Percentiles rank a stretch among this genome's conserved stretches.
Evolutionary conservation across 83 land plant species (phyloP).

Genomic region (Picea engelmannii): DNA sequence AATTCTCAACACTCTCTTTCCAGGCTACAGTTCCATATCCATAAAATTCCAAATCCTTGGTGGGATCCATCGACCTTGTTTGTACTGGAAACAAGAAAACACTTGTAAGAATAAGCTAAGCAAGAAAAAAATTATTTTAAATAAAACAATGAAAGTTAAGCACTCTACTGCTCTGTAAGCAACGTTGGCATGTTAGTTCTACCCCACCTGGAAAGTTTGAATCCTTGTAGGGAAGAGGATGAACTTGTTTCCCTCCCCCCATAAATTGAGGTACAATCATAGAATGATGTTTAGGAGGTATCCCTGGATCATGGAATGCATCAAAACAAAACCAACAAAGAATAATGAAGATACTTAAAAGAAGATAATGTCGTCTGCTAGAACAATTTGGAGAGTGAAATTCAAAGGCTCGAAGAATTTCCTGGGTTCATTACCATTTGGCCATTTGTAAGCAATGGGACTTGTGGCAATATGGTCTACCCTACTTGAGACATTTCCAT

Average conservation of each 20-base stretch:
- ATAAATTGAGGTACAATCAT: slow-evolving; percentile 22
- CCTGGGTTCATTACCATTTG: slow-evolving; percentile 39
- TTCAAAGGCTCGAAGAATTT: neutral
- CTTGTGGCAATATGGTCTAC: slow-evolving; percentile 23
- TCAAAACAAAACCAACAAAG: slow-evolving; percentile 26
- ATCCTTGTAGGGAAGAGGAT: slow-evolving; percentile 45
- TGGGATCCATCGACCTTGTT: too few species aligned
- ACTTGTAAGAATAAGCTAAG: too few species aligned
- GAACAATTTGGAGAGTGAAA: neutral
- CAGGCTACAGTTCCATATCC: too few species aligned
- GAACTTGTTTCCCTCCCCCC: slow-evolving; percentile 45
- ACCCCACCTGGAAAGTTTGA: too few species aligned
- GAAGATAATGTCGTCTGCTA: neutral
- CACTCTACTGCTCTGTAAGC: too few species aligned
- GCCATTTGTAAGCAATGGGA: slow-evolving; percentile 50
- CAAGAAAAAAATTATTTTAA: too few species aligned
- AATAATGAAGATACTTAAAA: neutral
- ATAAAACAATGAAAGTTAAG: too few species aligned
- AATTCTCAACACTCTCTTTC: too few species aligned
- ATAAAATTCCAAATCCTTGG: too few species aligned
- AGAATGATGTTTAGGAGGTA: slow-evolving; percentile 72
- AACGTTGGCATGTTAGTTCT: too few species aligned
- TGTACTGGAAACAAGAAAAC: too few species aligned
- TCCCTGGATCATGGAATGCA: slow-evolving; percentile 46
- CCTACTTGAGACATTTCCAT: slow-evolving; percentile 28